phyloP scores from a whole-genome alignment of 129 eudicot species.

The Tanacetum coccineum region DNA sequence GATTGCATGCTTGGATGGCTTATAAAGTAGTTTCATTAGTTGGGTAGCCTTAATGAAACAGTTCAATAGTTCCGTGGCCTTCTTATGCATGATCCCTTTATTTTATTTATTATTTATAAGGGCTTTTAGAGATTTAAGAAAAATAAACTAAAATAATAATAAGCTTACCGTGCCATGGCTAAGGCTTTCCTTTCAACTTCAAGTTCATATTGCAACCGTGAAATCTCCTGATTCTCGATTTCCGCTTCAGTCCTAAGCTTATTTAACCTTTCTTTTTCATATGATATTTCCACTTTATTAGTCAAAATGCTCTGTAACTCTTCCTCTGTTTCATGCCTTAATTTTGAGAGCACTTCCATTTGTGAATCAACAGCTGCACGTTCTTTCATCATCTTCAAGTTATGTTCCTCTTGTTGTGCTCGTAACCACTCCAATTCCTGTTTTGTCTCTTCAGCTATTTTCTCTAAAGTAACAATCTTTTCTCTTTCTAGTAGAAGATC shows the following conservation, averaged over 20 bases:
- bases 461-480: conserved; percentile 62
- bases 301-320: conserved; percentile 71
- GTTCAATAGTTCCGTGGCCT: no score
- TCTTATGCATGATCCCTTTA: no score
- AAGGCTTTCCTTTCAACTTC: conserved; percentile 97
- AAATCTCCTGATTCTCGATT: conserved; percentile 73
- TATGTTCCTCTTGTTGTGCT: conserved; percentile 68
- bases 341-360: conserved; percentile 82
- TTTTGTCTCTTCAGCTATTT: conserved; percentile 78
- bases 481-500: conserved; percentile 74
- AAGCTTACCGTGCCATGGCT: conserved; percentile 85
- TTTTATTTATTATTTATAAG: neutral
- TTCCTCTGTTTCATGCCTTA: conserved; percentile 79
- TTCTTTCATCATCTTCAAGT: conserved; percentile 63
- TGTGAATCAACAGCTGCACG: conserved; percentile 87
- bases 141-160: neutral
- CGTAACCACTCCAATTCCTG: conserved; percentile 62
- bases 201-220: conserved; percentile 79
- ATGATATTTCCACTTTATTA: conserved; percentile 73
- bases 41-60: no score
- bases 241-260: conserved; percentile 80
- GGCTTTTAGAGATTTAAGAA: no score
- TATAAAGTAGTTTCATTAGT: no score
- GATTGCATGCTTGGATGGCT: no score
- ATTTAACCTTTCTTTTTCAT: conserved; percentile 79